phyloP scores from a whole-genome alignment of 2,329 filamentous ascomycete species.

The Leptographium procerum region DNA sequence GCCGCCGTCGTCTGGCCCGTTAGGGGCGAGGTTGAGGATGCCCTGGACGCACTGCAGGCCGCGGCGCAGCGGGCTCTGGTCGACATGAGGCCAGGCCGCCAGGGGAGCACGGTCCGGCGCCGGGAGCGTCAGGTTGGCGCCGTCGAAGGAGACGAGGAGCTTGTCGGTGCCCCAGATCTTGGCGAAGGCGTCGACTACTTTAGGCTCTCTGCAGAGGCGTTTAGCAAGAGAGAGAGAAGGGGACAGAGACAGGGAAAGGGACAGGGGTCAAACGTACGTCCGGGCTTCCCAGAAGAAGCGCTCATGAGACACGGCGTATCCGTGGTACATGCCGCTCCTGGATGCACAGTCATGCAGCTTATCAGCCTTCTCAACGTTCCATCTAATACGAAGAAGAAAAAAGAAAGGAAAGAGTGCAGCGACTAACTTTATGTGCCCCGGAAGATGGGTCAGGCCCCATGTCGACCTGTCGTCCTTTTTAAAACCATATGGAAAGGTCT shows the following conservation, averaged over 20 bases:
- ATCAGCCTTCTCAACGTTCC: neutral
- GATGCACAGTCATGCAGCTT: neutral
- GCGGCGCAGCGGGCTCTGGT: slow-evolving; percentile 17
- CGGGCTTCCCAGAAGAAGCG: slow-evolving; percentile 27
- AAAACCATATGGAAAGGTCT: slow-evolving; percentile 12
- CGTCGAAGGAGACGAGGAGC: slow-evolving; percentile 25
- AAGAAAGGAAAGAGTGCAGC: too few relatives aligned
- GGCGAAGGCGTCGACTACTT: slow-evolving; percentile 24
- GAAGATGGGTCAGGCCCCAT: slow-evolving; percentile 24
- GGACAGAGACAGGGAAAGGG: neutral
- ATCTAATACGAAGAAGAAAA: too few relatives aligned
- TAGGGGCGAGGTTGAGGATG: slow-evolving; percentile 19
- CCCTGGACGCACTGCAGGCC: slow-evolving; percentile 20
- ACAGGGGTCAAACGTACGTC: slow-evolving; percentile 2
- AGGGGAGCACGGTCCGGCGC: slow-evolving; percentile 14
- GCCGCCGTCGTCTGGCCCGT: slow-evolving; percentile 25
- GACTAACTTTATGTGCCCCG: slow-evolving; percentile 13
- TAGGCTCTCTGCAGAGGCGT: slow-evolving; percentile 18
- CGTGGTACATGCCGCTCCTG: slow-evolving; percentile 15
- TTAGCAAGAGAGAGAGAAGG: neutral
- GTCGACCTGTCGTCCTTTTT: slow-evolving; percentile 20
- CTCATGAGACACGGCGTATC: slow-evolving; percentile 24
- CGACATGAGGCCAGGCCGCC: slow-evolving; percentile 23
- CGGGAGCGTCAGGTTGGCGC: slow-evolving; percentile 25
- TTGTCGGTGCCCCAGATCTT: slow-evolving; percentile 26